These are phyloP conservation scores for Elasticomyces elasticus DNA, from an alignment of 495 filamentous ascomycete species.

Conservation along the genomic window DNA sequence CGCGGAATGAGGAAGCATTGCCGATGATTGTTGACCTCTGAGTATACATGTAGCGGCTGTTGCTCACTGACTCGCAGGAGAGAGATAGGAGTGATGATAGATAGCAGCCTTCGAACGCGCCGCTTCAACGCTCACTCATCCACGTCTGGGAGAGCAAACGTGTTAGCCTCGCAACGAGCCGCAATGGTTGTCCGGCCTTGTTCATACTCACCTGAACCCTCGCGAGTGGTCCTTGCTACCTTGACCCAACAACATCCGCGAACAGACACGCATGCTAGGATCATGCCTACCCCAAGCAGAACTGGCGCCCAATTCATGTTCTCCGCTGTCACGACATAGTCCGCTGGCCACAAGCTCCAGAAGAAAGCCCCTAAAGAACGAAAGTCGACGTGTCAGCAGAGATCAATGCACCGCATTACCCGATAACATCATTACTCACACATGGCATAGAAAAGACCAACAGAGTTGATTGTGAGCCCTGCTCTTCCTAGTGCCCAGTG, in stretches of 20 bases:
- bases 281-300: conserved; percentile 2
- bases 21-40: neutral
- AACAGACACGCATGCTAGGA: neutral
- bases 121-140: neutral
- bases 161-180: too few relatives aligned
- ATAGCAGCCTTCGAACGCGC: too few relatives aligned
- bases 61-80: neutral
- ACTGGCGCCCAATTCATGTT: conserved; percentile 11
- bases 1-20: neutral
- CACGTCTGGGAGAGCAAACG: too few relatives aligned
- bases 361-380: conserved; percentile 11
- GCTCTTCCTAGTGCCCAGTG: conserved; percentile 11
- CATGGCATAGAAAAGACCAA: too few relatives aligned
- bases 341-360: conserved; percentile 14
- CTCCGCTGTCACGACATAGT: neutral
- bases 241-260: neutral
- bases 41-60: neutral
- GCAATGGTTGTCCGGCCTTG: too few relatives aligned
- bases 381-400: too few relatives aligned
- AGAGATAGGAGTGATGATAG: too few relatives aligned
- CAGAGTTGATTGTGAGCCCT: conserved; percentile 12
- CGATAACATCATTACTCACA: too few relatives aligned
- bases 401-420: too few relatives aligned
- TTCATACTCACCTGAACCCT: too few relatives aligned
- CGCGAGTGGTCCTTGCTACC: neutral